Evolutionary conservation across 1,284 basidiomycete species (phyloP).

Genomic region (Ustilago sp.): DNA sequence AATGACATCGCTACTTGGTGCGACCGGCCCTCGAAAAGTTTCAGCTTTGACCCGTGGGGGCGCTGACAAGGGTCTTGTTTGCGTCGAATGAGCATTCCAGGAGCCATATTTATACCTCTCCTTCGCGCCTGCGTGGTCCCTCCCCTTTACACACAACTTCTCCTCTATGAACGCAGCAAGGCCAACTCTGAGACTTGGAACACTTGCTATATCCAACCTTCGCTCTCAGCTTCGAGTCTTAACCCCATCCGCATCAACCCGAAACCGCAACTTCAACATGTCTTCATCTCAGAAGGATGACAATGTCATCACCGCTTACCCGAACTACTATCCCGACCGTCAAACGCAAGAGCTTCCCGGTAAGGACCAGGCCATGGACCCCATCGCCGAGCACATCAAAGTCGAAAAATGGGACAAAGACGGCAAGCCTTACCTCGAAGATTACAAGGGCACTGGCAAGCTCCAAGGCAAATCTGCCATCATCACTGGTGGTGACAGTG

Average conservation of each 20-base stretch:
- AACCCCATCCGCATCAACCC: background rate
- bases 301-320: constrained; percentile 57
- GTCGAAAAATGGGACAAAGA: constrained; percentile 75
- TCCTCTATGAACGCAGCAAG: constrained; percentile 10
- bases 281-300: constrained; percentile 38
- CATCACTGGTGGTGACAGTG: constrained; percentile 75
- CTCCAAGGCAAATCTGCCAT: constrained; percentile 76
- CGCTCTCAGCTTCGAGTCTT: background rate
- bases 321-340: constrained; percentile 54
- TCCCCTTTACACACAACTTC: background rate
- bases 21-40: too few species aligned
- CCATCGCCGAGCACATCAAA: constrained; percentile 74
- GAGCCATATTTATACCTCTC: constrained; percentile 5
- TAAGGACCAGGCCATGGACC: constrained; percentile 60
- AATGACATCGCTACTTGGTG: background rate
- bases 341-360: constrained; percentile 57
- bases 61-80: too few species aligned
- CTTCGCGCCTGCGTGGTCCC: background rate
- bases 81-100: too few species aligned
- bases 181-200: background rate
- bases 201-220: background rate
- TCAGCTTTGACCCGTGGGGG: too few species aligned
- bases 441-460: constrained; percentile 73
- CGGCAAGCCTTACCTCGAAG: constrained; percentile 75
- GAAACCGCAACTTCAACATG: constrained; percentile 24